Base-by-base conservation (phyloP, 1,284 basidiomycete genomes). In the Apiotrichum porosum region DNA sequence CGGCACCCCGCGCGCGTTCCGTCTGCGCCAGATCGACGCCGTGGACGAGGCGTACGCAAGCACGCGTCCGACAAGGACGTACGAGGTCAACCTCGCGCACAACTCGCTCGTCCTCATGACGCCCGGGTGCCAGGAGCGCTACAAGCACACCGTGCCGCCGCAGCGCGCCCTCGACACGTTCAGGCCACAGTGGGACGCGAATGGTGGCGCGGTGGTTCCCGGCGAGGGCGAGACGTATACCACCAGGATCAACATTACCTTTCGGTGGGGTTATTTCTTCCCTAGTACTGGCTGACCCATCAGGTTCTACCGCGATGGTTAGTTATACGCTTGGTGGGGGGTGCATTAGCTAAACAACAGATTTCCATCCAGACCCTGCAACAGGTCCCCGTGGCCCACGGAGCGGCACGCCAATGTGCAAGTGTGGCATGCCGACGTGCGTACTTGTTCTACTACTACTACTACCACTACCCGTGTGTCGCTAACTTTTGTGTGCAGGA, bases 31-130 rank as follows among this genome's bases (percentile, higher is more conserved):
- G 23, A 66, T 61, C 0, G 58, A 58, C 19, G 37, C 64, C 2
- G 54, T 58, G 10, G 66, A 69, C 41, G 49, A 58, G 14, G 46
- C 54, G 4, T 63, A 48, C 21, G 85, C 88, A 59, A 75, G 85
- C 17, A 17, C 79, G 79, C 46, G 80, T 9, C 61, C 63, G 4
- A 57, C 85, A 1, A 79, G 83, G 55, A 94, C 90, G 0, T 92
- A 85, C 70, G 88, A 92, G 66, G 80, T 94, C 19, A 82, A 83
- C 12, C 72, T 95, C 21, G 71, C 81, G 6, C 91, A 95, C 63
- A 95, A 95, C 65, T 88, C 86, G 23, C 83, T 91, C 55, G 78
- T 81, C n/a, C 85, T 94, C 60, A 97, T 97, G 92, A 87, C 92
- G 58, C 87, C 87, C 0, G 84, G 86, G 2, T 85, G 83, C 54